Conservation (phyloP, 345 rosid genomes). For the Salix udensis region DNA sequence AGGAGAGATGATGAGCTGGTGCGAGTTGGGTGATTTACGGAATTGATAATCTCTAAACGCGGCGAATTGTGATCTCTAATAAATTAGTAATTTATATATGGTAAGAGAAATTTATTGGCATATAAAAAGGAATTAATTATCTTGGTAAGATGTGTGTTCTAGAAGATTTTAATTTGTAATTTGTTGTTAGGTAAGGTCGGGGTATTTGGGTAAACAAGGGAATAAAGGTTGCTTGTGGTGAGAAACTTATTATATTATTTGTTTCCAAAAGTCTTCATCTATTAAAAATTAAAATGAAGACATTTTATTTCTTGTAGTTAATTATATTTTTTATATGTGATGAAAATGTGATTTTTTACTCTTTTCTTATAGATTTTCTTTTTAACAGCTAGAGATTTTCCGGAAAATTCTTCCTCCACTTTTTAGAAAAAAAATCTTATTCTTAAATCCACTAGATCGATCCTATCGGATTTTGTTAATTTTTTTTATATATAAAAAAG, state of each 20-base stretch:
- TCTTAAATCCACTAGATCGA: no score
- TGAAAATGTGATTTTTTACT: no score
- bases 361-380: no score
- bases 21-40: conserved; percentile 14
- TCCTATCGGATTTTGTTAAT: no score
- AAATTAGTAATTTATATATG: background rate
- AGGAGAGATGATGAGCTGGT: conserved; percentile 17
- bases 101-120: background rate
- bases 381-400: no score
- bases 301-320: background rate
- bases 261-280: background rate
- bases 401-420: no score
- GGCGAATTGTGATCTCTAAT: conserved; percentile 40
- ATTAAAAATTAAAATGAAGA: background rate
- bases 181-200: conserved; percentile 2
- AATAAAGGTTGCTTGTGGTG: background rate
- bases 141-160: background rate
- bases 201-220: conserved; percentile 3
- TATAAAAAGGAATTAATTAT: background rate
- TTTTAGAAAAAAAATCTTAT: no score
- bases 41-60: conserved; percentile 34
- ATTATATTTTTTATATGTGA: no score
- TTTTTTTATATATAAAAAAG: no score
- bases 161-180: background rate
- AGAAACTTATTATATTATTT: background rate